Base-by-base conservation (phyloP, 78 protist genomes). In the Dictyostelium purpureum region DNA sequence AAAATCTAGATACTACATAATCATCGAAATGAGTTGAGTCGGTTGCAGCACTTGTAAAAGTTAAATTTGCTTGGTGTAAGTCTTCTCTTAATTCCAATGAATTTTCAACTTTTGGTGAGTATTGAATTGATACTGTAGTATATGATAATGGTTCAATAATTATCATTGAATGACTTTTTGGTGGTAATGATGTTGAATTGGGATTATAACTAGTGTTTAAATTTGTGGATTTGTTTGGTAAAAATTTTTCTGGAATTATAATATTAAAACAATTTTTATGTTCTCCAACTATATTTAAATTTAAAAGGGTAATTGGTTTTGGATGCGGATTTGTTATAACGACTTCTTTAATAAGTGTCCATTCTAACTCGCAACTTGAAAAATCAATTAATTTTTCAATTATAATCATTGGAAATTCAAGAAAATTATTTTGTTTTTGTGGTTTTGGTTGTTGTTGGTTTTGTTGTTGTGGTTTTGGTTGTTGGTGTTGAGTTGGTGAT, bases 271-370 rank as follows among this genome's bases (percentile, higher is more conserved):
- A 56, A 24, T 47, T 14, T 33, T 33, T 75, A 35, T 75, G 61
- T 9, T 21, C 7, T 10, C 81, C 81, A 51, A 18, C 26, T 10
- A 75, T 51, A 16, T 12, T 28, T 16, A 43, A 24, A 52, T 75
- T 75, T 24, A 66, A 16, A 33, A 75, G n/a, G 31, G 66, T 35
- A 33, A 75, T 28, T 33, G 69, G 31, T 75, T 75, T 47, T 51
- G 81, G 33, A 52, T 75, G 81, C 24, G 81, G 81, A 75, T 75
- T 75, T 5, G 67, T 75, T 24, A 75, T 37, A 9, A 75, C 21
- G 14, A 75, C 1, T 19, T 47, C 66, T 52, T 57, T 75, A 14
- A 14, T 51, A 6, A 75, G n/a, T 4, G 38, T 5, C 81, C 81
- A 75, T 52, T 52, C 67, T 19, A 51, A 21, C 52, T 75, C 81